phyloP scores from a whole-genome alignment of 306 rosid species.

The Myrica gale region DNA sequence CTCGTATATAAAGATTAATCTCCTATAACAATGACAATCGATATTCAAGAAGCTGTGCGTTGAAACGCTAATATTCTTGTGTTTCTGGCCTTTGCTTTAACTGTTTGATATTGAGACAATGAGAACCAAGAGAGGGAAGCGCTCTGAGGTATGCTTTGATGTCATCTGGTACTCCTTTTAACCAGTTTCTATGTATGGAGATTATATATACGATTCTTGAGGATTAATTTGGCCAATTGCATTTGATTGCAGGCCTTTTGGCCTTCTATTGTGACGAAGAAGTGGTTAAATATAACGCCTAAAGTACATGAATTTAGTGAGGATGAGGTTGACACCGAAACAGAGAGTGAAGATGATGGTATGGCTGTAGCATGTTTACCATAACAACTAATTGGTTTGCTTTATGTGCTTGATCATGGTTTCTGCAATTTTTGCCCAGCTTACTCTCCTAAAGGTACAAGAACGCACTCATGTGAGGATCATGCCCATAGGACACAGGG shows the following conservation, averaged over 20 bases:
- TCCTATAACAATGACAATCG: slow-evolving; percentile 35
- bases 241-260: slow-evolving; percentile 71
- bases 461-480: slow-evolving; percentile 39
- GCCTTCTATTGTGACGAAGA: slow-evolving; percentile 97
- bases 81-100: slow-evolving; percentile 24
- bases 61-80: slow-evolving; percentile 32
- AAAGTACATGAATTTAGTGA: slow-evolving; percentile 87
- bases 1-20: slow-evolving; percentile 25
- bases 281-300: slow-evolving; percentile 93
- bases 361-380: slow-evolving; percentile 23
- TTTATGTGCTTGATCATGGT: slow-evolving; percentile 6
- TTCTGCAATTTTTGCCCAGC: slow-evolving; percentile 49
- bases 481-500: slow-evolving; percentile 40
- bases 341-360: slow-evolving; percentile 98
- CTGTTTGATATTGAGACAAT: slow-evolving; percentile 41
- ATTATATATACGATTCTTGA: slow-evolving; percentile 14
- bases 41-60: slow-evolving; percentile 44
- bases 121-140: slow-evolving; percentile 69
- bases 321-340: slow-evolving; percentile 93
- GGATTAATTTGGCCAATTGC: slow-evolving; percentile 24
- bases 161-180: slow-evolving; percentile 17
- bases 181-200: slow-evolving; percentile 13
- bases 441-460: slow-evolving; percentile 46
- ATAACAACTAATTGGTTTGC: slow-evolving; percentile 7
- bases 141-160: slow-evolving; percentile 60